phyloP scores from a whole-genome alignment of 768 basidiomycete species.

The Ramaria sp. region DNA sequence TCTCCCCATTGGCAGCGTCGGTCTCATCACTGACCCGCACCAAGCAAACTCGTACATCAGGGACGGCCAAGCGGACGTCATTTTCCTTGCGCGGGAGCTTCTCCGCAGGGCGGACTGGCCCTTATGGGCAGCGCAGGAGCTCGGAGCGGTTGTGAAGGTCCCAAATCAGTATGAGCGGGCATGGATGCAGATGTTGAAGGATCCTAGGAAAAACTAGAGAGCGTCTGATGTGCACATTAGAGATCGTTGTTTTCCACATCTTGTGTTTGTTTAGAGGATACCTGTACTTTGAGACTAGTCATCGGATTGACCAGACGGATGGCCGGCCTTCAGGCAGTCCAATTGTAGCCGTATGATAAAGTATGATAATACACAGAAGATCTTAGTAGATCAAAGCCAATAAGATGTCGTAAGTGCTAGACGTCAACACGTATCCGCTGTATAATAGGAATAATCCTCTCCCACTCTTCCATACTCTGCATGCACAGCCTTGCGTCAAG shows the following conservation, averaged over 20 bases:
- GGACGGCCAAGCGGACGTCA: conserved; percentile 56
- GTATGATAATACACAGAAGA: not conserved
- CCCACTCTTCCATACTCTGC: conserved; percentile 96
- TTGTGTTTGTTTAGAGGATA: too few relatives aligned
- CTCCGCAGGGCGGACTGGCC: conserved; percentile 59
- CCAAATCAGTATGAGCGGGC: conserved; percentile 65
- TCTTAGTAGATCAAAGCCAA: not conserved
- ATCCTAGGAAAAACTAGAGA: not conserved
- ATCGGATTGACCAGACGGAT: not conserved
- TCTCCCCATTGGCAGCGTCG: conserved; percentile 52
- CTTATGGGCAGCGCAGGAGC: conserved; percentile 46
- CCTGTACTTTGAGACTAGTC: too few relatives aligned
- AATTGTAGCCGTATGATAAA: not conserved
- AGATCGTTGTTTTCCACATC: too few relatives aligned
- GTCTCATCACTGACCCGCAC: conserved; percentile 54
- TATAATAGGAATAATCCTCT: conserved; percentile 84
- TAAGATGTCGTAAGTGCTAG: conserved; percentile 22
- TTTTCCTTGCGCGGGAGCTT: conserved; percentile 58
- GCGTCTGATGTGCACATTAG: not conserved
- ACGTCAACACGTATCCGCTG: conserved; percentile 92
- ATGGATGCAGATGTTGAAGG: conserved; percentile 31
- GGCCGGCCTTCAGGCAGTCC: not conserved
- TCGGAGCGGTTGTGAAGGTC: conserved; percentile 55
- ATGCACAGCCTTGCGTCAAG: conserved; percentile 3
- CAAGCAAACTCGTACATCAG: conserved; percentile 56